These are phyloP conservation scores for Orbilia ellipsospora DNA, from an alignment of 2,329 filamentous ascomycete species.

Conservation along the genomic window DNA sequence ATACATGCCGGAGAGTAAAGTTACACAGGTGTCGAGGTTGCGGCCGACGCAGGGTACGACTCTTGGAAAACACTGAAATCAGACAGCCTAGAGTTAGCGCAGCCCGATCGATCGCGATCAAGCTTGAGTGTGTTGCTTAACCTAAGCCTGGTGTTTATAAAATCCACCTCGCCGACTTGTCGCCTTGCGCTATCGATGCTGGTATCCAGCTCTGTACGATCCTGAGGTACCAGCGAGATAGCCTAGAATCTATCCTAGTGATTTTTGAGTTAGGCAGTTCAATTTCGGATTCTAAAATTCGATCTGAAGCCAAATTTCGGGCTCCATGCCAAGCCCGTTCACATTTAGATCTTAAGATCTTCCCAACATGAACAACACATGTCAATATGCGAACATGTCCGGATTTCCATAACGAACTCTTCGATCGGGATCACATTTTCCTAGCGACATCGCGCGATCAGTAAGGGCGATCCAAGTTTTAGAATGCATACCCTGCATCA, in stretches of 20 bases:
- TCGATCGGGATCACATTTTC: background rate
- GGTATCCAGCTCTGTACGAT: slow-evolving; percentile 4
- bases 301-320: slow-evolving; percentile 16
- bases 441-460: no score
- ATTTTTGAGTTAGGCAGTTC: background rate
- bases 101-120: no score
- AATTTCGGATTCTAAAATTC: background rate
- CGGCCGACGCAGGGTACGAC: no score
- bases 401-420: background rate
- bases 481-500: slow-evolving; percentile 6
- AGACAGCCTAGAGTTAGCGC: no score
- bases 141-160: background rate
- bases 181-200: slow-evolving; percentile 2
- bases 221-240: background rate
- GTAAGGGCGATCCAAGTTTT: background rate
- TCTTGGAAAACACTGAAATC: no score
- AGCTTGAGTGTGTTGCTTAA: no score
- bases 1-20: no score
- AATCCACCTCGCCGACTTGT: slow-evolving; percentile 9
- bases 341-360: background rate
- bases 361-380: slow-evolving; percentile 13
- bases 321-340: background rate
- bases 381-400: slow-evolving; percentile 1
- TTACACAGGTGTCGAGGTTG: no score
- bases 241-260: no score